Evolutionary conservation across 2,329 filamentous ascomycete genomes (phyloP).

Genomic region (Fonsecaea nubica): DNA sequence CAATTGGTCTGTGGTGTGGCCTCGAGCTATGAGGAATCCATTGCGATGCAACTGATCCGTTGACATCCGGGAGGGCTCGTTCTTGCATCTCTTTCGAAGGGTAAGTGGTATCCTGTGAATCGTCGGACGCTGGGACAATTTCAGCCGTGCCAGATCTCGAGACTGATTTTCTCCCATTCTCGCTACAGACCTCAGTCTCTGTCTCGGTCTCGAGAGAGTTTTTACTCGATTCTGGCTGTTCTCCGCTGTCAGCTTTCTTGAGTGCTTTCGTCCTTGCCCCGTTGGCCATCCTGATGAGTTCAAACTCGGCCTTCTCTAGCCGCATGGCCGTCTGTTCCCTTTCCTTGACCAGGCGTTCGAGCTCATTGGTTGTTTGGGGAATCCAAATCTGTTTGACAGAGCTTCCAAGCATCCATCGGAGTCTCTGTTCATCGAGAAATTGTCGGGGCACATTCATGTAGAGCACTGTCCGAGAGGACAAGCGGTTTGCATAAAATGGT

Average conservation of each 20-base stretch:
- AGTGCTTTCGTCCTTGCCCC: constrained; percentile 68
- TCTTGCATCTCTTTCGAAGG: constrained; percentile 5
- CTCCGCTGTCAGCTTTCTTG: constrained; percentile 37
- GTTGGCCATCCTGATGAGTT: constrained; percentile 79
- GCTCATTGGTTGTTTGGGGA: constrained; percentile 73
- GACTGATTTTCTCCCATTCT: constrained; percentile 51
- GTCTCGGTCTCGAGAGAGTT: constrained; percentile 68
- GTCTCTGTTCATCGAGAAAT: constrained; percentile 75
- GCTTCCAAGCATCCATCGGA: constrained; percentile 82
- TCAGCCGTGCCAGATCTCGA: constrained; percentile 72
- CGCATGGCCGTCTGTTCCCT: constrained; percentile 78
- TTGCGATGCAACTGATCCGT: constrained; percentile 47
- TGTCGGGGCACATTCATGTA: constrained; percentile 81
- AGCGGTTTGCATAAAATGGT: constrained; percentile 78
- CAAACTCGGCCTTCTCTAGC: constrained; percentile 83
- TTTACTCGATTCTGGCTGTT: constrained; percentile 66
- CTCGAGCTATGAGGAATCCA: constrained; percentile 45
- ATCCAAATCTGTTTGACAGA: constrained; percentile 83
- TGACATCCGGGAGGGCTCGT: constrained; percentile 40
- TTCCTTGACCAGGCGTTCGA: constrained; percentile 78
- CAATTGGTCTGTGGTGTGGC: constrained; percentile 46
- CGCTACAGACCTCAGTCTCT: constrained; percentile 65
- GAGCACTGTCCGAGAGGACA: constrained; percentile 87
- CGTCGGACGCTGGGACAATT: constrained; percentile 4
- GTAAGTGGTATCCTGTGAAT: constrained; percentile 4